These are phyloP conservation scores for Dichomitus squalens DNA, from an alignment of 1,284 basidiomycete species.

Conservation along the genomic window DNA sequence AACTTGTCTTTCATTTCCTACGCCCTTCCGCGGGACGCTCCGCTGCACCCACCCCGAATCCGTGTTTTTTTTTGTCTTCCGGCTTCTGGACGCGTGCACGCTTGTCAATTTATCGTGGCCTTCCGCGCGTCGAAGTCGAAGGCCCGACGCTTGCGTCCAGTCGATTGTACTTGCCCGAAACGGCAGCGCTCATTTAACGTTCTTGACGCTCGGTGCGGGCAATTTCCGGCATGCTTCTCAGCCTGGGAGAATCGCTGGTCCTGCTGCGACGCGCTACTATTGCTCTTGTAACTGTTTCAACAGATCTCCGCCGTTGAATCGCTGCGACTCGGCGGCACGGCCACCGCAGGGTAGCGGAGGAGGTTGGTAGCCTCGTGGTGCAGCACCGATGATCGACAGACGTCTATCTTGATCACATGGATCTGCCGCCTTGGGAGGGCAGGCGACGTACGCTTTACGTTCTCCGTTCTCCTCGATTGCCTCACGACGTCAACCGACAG, in stretches of 20 bases:
- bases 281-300: background rate
- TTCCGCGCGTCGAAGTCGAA: conserved; percentile 1
- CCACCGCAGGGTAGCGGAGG: background rate
- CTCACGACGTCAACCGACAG: background rate
- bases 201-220: background rate
- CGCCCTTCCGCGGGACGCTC: background rate
- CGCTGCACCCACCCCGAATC: background rate
- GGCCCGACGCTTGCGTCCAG: conserved; percentile 4
- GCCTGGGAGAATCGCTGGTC: background rate
- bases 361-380: background rate
- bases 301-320: background rate
- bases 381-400: conserved; percentile 1
- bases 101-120: conserved; percentile 7
- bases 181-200: conserved; percentile 1
- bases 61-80: background rate
- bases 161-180: conserved; percentile 15
- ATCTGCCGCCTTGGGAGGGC: background rate
- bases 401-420: conserved; percentile 1
- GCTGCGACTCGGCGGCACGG: background rate
- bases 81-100: conserved; percentile 6
- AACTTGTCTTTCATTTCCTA: background rate
- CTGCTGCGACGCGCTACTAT: background rate
- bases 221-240: background rate
- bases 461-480: background rate
- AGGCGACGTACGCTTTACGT: conserved; percentile 1